A percentile compares a stretch with the other conserved stretches of the same genome.
Evolutionary conservation across 2,329 filamentous ascomycete species (phyloP).

Genomic region (Fusarium nisikadoi): DNA sequence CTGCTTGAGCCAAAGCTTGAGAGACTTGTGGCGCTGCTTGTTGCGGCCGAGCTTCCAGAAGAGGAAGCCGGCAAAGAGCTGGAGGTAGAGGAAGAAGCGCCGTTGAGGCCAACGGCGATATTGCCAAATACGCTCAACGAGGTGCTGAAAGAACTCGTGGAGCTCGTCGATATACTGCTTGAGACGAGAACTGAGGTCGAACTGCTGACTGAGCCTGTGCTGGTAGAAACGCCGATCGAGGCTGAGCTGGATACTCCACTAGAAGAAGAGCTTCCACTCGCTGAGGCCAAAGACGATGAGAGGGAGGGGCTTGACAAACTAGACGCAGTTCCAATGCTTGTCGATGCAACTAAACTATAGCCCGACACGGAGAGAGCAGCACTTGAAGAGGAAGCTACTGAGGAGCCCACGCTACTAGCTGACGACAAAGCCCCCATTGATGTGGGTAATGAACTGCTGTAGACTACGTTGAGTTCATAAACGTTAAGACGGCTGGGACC

Average conservation of each 20-base stretch:
- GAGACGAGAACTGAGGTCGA: background rate
- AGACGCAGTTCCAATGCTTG: accelerated
- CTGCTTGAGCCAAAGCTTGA: background rate
- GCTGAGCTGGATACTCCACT: background rate
- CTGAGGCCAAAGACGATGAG: accelerated
- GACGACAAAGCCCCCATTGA: background rate
- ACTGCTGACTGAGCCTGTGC: background rate
- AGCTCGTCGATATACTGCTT: background rate
- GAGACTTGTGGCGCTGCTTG: background rate
- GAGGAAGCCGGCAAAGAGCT: accelerated
- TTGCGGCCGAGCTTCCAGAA: background rate
- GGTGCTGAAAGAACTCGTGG: background rate
- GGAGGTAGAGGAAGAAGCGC: background rate
- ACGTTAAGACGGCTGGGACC: slow-evolving; percentile 50
- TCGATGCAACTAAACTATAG: background rate
- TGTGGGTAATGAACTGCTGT: slow-evolving; percentile 2
- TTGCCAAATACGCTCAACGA: background rate
- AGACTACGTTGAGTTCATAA: slow-evolving; percentile 43
- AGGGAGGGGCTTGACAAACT: accelerated
- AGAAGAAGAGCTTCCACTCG: accelerated
- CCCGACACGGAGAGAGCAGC: accelerated
- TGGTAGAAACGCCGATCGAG: background rate
- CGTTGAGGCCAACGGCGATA: background rate
- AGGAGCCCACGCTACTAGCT: background rate
- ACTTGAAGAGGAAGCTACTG: accelerated